These are phyloP conservation scores for Phoma herbarum DNA, from an alignment of 2,329 filamentous ascomycete genomes.

Conservation along the genomic window DNA sequence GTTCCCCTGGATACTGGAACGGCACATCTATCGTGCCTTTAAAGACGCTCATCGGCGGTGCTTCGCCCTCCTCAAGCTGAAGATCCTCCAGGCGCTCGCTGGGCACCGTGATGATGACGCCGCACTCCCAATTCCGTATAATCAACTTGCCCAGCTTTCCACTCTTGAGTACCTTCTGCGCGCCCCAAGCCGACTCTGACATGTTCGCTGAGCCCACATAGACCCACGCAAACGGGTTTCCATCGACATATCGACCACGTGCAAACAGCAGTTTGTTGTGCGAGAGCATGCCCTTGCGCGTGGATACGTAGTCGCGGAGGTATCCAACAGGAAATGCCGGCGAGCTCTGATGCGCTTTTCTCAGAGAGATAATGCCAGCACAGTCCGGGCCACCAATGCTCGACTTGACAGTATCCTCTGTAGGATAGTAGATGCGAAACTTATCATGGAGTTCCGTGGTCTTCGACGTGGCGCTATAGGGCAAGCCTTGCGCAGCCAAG, in stretches of 20 bases:
- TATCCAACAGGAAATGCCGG: constrained; percentile 74
- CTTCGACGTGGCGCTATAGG: constrained; percentile 11
- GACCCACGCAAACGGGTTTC: constrained; percentile 68
- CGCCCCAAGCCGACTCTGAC: constrained; percentile 93
- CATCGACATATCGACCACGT: constrained; percentile 42
- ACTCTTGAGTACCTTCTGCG: constrained; percentile 72
- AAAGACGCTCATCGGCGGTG: constrained; percentile 61
- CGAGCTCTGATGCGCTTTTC: constrained; percentile 74
- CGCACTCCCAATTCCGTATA: constrained; percentile 90
- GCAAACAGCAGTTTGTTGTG: constrained; percentile 77
- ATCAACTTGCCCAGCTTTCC: constrained; percentile 77
- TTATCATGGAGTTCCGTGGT: constrained; percentile 23
- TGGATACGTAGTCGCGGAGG: constrained; percentile 79
- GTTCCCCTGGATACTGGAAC: constrained; percentile 66
- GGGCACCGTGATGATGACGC: constrained; percentile 75
- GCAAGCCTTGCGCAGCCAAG: constrained; percentile 61
- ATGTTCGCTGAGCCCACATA: constrained; percentile 93
- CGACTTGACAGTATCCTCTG: constrained; percentile 57
- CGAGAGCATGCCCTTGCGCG: constrained; percentile 76
- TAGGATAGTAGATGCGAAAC: constrained; percentile 48
- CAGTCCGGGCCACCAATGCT: constrained; percentile 69
- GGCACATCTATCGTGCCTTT: constrained; percentile 67
- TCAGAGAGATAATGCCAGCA: constrained; percentile 85
- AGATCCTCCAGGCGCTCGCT: constrained; percentile 26
- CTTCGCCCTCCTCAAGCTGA: constrained; percentile 19